Base-by-base conservation (phyloP, 2,329 filamentous ascomycete genomes). In the Corynespora cassiicola region DNA sequence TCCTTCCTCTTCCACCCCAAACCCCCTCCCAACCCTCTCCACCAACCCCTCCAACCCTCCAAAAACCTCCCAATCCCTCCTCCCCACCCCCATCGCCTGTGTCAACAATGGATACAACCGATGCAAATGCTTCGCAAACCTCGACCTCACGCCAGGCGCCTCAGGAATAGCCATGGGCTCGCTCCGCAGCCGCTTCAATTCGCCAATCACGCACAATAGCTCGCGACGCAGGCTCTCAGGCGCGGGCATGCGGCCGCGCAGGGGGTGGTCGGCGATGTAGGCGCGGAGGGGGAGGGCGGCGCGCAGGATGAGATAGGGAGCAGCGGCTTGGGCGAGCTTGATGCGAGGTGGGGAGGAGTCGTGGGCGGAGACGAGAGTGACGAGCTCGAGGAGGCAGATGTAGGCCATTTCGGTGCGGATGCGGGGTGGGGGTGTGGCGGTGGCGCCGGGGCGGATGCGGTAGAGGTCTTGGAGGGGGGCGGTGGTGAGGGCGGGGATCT, bases 241-340 rank as follows among this genome's bases (percentile, higher is more conserved):
- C 63, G 94, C 88, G 4, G 94, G 94, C 84, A 95, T 94, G 32
- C 85, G 80, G 0, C 94, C 91, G 10, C 94, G 54, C 14, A 99
- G 75, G 1, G 92, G 91, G 61, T 96, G 92, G 65, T 99, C 94
- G 4, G 90, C 88, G 29, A 95, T 85, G 62, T 95, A 97, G 1
- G 85, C 78, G 39, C 89, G 85, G n/a, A 97, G 71, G 0, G 88
- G 85, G 11, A 96, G 75, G 0, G 88, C 90, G 9, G 87, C 84
- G 3, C 94, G 84, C 2, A 96, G 74, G 28, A 97, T 86, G 3
- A 97, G 77, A 56, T 89, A 92, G 0, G 90, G 90, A 0, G 88
- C 86, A 1, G 86, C 82, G 3, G 86, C 86, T 59, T 84, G 80
- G 0, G 92, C 87, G 11, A 97, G 81, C 9, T 82, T 76, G 25